Evolutionary conservation across 805 yeast genomes (phyloP), one percentile per base, ranked within the genome.

Genomic region (Candida yuanshanica): DNA sequence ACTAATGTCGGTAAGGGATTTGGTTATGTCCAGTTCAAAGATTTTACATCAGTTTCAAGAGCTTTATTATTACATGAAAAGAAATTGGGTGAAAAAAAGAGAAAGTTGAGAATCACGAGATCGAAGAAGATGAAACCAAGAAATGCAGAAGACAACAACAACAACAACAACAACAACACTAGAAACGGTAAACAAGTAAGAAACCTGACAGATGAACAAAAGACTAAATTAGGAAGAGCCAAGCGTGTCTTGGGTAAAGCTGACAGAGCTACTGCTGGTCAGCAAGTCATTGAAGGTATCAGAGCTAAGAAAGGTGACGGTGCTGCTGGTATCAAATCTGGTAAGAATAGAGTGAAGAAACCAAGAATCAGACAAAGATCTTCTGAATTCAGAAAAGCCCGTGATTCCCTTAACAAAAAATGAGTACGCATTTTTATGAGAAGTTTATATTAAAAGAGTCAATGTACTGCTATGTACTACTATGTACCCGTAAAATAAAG

Each of bases 1-100:
- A 91, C 97, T 18, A 91, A 93, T 55, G 70, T 91, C 44, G 99
- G 99, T 48, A 93, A 93, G 66, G 99, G 99, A 6, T 90, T 93
- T 66, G 99, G 96, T 6, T 86, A 90, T 59, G 89, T 93, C 26
- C 98, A 91, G 63, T 93, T 90, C 68, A 75, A 71, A 46, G 91
- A 85, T 53, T 63, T 77, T 40, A 64, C 81, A 41, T 70, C 81
- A 33, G 96, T 93, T 9, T 79, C 81, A 47, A 84, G 86, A 58
- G 97, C 96, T 1, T 63, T 93, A 40, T 64, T 88, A 44, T 66
- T 87, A 46, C 77, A 90, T 60, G 91, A 78, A 35, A 81, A 85
- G 65, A 76, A 79, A 44, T 60, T 77, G 49, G 64, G 67, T 25
- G 64, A 62, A 29, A 65, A 53, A 48, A 53, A 54, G 44, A 69